Conservation (phyloP, 129 eudicot genomes). For the Pulicaria dysenterica region DNA sequence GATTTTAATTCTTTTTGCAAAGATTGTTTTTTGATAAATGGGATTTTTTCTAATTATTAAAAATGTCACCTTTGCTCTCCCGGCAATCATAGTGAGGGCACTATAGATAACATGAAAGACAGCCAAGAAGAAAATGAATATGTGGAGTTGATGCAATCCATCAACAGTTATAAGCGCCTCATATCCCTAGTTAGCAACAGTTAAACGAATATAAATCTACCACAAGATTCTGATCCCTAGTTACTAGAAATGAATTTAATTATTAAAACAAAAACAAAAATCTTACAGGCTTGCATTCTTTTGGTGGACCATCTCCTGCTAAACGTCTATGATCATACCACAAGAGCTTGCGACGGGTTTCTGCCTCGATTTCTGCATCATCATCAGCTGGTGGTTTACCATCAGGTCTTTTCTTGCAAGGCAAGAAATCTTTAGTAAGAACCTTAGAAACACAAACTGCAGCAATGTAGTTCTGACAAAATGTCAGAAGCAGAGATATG, state of each 20-base stretch:
- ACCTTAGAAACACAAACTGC: conserved; percentile 57
- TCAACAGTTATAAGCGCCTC: conserved; percentile 71
- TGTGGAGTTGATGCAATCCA: conserved; percentile 92
- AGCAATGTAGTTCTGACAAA: conserved; percentile 76
- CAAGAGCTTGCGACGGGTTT: conserved; percentile 53
- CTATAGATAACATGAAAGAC: conserved; percentile 86
- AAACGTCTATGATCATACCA: conserved; percentile 62
- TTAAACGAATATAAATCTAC: not conserved
- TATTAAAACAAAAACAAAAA: not conserved
- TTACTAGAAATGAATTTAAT: not conserved
- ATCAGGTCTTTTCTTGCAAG: conserved; percentile 42
- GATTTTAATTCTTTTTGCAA: not conserved
- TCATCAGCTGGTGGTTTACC: conserved; percentile 21
- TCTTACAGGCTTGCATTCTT: conserved; percentile 55
- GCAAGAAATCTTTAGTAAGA: conserved; percentile 70
- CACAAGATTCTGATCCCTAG: not conserved
- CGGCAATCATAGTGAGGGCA: conserved; percentile 77
- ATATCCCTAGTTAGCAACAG: conserved; percentile 51
- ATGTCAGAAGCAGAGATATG: conserved; percentile 73
- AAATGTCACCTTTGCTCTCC: conserved; percentile 65
- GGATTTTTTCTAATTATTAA: not conserved
- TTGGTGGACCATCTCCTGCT: conserved; percentile 45
- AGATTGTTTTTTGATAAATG: not conserved
- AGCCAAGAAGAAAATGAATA: conserved; percentile 96
- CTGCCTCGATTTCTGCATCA: conserved; percentile 22